Base-by-base conservation (phyloP, 2,329 filamentous ascomycete genomes). In the Trichoderma lentiforme region DNA sequence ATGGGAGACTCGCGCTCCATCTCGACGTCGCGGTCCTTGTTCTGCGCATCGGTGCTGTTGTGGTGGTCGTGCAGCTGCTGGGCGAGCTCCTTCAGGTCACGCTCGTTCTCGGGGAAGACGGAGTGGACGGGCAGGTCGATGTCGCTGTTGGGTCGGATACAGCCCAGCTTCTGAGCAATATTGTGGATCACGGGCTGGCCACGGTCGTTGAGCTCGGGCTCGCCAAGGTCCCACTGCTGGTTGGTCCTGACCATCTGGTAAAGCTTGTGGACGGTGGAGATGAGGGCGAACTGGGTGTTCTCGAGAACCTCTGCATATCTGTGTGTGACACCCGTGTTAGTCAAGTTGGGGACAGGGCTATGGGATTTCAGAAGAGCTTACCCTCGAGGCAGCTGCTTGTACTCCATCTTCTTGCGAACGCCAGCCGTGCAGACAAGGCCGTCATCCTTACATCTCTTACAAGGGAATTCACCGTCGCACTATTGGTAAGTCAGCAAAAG, bases 401-500 rank as follows among this genome's bases (percentile, higher is more conserved):
- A 91, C 76, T 91, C 89, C n/a, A 88, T 88, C 86, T 91, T 91
- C 78, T 90, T 91, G 73, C 89, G 83, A 15, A 88, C 86, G 8
- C 89, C 89, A 18, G 88, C 88, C 8, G 87, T 90, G 80, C 89
- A 91, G 24, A 91, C 87, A 8, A 90, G 82, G 18, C 88, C 88
- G 73, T 91, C 89, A 75, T 91, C 88, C 80, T 89, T 90, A 79
- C 89, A 91, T 76, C 89, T 83, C 81, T 91, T 90, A 79, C 89
- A 91, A 11, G 89, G 89, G 71, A 90, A 90, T 76, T 90, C 88
- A 73, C 89, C 89, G 74, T 91, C 88, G 77, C 89, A 91, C 88
- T 90, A 2, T 15, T n/a, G n/a, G 2, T 24, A 66, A 71, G 68
- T 77, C 76, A 73, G 34, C 3, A 8, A 56, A 28, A 60, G 5